phyloP scores from a whole-genome alignment of 257 asterid genomes.

The Anisodus tanguticus region DNA sequence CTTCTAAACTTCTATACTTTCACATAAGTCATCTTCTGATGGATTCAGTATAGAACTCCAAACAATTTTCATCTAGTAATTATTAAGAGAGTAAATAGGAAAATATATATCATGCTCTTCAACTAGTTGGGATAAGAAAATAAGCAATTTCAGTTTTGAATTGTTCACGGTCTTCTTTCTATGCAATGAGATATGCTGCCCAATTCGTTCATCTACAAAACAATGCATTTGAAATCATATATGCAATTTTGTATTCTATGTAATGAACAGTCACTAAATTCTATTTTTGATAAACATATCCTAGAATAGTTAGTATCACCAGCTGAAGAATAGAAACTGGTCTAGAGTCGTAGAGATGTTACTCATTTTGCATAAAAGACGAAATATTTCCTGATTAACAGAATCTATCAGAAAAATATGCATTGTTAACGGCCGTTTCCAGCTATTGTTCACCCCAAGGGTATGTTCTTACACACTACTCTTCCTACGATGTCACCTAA shows the following conservation, averaged over 20 bases:
- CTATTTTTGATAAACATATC: not conserved
- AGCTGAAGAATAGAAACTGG: conserved; percentile 5
- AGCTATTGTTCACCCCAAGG: not conserved
- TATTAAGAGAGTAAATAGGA: not conserved
- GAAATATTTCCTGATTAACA: not conserved
- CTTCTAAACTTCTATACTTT: conserved; percentile 10
- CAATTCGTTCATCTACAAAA: not conserved
- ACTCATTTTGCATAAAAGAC: not conserved
- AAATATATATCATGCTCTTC: not conserved
- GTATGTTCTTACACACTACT: not conserved
- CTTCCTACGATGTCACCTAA: not conserved
- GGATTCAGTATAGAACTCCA: not conserved
- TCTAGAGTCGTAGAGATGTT: not conserved
- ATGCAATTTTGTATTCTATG: not conserved
- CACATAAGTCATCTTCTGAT: not conserved
- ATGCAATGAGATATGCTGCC: not conserved
- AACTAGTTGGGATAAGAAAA: not conserved
- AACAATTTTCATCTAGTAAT: not conserved
- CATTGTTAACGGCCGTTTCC: not conserved
- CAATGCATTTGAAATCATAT: not conserved
- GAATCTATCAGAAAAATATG: not conserved
- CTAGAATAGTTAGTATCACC: not conserved
- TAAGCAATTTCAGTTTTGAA: not conserved
- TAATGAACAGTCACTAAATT: not conserved
- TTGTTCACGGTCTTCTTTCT: not conserved